phyloP scores from a whole-genome alignment of 169 alveolate species.

The Plasmodium coatneyi region DNA sequence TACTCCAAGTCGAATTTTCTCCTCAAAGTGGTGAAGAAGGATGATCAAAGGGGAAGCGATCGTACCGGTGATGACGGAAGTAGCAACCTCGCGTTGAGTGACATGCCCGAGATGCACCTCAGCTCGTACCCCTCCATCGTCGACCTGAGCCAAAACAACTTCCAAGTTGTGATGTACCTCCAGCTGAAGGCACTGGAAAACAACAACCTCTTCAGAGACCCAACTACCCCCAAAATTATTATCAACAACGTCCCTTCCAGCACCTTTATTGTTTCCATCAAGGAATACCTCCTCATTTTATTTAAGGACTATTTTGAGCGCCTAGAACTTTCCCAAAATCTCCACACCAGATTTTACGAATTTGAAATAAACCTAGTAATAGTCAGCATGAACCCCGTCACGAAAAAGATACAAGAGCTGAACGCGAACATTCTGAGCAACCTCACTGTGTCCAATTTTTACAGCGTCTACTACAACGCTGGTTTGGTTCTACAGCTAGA shows the following conservation, averaged over 20 bases:
- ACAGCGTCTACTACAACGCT: constrained; percentile 37
- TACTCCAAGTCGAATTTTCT: constrained; percentile 10
- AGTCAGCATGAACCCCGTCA: constrained; percentile 4
- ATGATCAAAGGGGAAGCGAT: background rate
- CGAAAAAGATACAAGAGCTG: constrained; percentile 12
- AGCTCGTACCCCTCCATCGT: constrained; percentile 36
- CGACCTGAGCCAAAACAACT: constrained; percentile 65
- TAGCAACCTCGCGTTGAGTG: background rate
- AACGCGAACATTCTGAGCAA: constrained; percentile 12
- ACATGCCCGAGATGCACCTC: constrained; percentile 43
- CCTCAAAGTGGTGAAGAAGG: constrained; percentile 26
- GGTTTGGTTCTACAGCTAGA: constrained; percentile 29
- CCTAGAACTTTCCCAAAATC: background rate
- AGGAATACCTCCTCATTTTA: background rate
- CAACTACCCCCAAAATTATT: constrained; percentile 6
- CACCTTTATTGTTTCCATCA: constrained; percentile 18
- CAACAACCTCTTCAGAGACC: constrained; percentile 6
- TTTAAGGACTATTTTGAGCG: constrained; percentile 12
- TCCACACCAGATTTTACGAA: constrained; percentile 8
- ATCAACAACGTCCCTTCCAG: constrained; percentile 63
- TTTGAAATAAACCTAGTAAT: constrained; percentile 41
- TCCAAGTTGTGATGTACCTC: constrained; percentile 51
- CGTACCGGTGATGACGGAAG: background rate
- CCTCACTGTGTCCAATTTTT: constrained; percentile 61
- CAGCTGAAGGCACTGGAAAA: background rate